Base-by-base conservation (phyloP, 2,329 filamentous ascomycete species). In the Aspergillus latus region DNA sequence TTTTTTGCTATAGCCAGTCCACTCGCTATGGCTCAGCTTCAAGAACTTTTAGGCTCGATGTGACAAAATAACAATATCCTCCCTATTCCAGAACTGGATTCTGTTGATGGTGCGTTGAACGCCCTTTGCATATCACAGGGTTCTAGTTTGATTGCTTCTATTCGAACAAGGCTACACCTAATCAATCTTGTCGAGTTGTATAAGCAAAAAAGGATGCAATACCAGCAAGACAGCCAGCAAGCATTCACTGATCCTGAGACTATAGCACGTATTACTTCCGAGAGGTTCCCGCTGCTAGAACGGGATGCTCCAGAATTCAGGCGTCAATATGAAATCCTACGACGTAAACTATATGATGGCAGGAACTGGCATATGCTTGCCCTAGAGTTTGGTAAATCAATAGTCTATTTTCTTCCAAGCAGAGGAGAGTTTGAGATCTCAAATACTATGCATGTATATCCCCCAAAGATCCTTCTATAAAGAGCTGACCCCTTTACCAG, bases 351-450 rank as follows among this genome's bases (percentile, higher is more conserved):
- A 39, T 49, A 49, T 49, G 16, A 49, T 16, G 13, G 46, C 46
- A 37, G 46, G 30, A 49, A 49, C 46, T 49, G 46, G 46, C 46
- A 49, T 49, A 49, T 49, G 34, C 46, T 49, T 49, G 46, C 32
- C 32, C 32, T 49, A 39, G 46, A 49, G 46, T 49, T 49, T 49
- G 46, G 46, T 49, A 49, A 49, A 49, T 49, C 46, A 28, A 49
- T 49, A 26, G 46, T 49, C 46, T 49, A 49, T 49, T 49, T 49
- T 28, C 46, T 49, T 49, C 46, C 46, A 49, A 49, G 46, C 46
- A 37, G 32, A 28, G 46, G 46, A 39, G 46, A 49, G 30, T 49
- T 49, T 49, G 46, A 49, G 46, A 49, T 49, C 46, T 49, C 32
- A 49, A 49, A 49, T 34, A 49, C 46, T 39, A 49, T 4, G 32